Evolutionary conservation across 441 rosid genomes (phyloP).

Genomic region (Syzygium syzygioides): DNA sequence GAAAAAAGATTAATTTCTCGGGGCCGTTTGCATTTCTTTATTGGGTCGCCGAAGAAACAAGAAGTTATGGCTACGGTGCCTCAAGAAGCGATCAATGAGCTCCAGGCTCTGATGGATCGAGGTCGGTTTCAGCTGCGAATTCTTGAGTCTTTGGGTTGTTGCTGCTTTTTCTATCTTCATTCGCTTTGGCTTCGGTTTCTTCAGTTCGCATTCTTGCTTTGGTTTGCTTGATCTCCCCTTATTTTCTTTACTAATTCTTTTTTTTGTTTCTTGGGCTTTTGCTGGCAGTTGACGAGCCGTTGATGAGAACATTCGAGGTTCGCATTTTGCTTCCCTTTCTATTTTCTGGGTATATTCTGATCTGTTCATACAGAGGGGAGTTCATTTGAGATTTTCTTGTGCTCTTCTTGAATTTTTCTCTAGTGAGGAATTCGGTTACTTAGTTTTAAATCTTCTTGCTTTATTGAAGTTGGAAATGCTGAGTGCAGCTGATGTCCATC

Average conservation of each 20-base stretch:
- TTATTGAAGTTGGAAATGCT: background rate
- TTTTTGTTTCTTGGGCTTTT: background rate
- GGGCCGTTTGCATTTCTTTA: background rate
- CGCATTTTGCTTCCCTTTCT: constrained; percentile 11
- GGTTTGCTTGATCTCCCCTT: background rate
- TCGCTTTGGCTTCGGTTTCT: background rate
- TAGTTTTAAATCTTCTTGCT: background rate
- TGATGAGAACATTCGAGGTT: constrained; percentile 69
- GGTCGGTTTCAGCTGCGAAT: constrained; percentile 19
- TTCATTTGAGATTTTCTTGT: background rate
- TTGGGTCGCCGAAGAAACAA: background rate
- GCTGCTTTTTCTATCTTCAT: background rate
- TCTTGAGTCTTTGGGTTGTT: background rate
- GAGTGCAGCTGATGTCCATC: background rate
- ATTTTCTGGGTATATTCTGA: constrained; percentile 1
- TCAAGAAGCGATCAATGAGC: constrained; percentile 59
- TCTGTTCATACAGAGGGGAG: constrained; percentile 3
- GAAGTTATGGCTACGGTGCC: constrained; percentile 46
- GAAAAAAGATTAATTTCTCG: background rate
- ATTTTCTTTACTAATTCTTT: background rate
- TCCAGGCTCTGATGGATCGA: constrained; percentile 64
- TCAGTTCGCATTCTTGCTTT: background rate
- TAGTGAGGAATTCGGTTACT: background rate
- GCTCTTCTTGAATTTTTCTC: background rate
- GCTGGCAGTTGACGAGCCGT: constrained; percentile 67